These are phyloP conservation scores for Morella rubra DNA, from an alignment of 306 rosid genomes.

Conservation along the genomic window DNA sequence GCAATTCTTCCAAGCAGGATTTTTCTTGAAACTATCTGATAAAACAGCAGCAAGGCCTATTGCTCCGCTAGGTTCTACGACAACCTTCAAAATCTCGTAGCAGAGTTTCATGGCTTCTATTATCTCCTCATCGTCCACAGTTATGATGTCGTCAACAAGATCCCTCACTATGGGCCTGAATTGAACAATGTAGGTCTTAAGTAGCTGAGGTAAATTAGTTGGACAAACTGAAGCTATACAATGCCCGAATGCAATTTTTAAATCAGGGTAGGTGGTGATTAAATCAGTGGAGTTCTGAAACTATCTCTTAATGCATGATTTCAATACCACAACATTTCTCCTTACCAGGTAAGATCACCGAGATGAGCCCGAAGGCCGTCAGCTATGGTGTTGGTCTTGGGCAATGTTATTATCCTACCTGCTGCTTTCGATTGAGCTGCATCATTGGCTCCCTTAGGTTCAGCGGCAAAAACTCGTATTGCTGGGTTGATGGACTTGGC, in stretches of 20 bases:
- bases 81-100: slow-evolving; percentile 74
- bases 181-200: slow-evolving; percentile 13
- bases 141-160: slow-evolving; percentile 74
- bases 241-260: neutral
- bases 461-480: slow-evolving; percentile 78
- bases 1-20: slow-evolving; percentile 71
- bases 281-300: neutral
- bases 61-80: slow-evolving; percentile 90
- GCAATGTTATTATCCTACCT: slow-evolving; percentile 65
- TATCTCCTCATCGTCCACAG: slow-evolving; percentile 77
- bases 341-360: slow-evolving; percentile 81
- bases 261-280: neutral
- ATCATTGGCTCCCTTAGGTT: slow-evolving; percentile 87
- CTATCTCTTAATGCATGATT: slow-evolving; percentile 20
- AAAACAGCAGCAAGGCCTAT: slow-evolving; percentile 93
- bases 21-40: slow-evolving; percentile 66
- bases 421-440: slow-evolving; percentile 89
- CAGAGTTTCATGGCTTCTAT: slow-evolving; percentile 77
- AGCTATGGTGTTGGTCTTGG: slow-evolving; percentile 79
- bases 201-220: slow-evolving; percentile 7
- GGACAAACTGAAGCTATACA: neutral
- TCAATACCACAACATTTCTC: slow-evolving; percentile 12
- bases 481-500: slow-evolving; percentile 81
- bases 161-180: slow-evolving; percentile 85
- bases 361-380: slow-evolving; percentile 89